Evolutionary conservation across 2,329 filamentous ascomycete genomes (phyloP).

Genomic region (Alternaria sp.): DNA sequence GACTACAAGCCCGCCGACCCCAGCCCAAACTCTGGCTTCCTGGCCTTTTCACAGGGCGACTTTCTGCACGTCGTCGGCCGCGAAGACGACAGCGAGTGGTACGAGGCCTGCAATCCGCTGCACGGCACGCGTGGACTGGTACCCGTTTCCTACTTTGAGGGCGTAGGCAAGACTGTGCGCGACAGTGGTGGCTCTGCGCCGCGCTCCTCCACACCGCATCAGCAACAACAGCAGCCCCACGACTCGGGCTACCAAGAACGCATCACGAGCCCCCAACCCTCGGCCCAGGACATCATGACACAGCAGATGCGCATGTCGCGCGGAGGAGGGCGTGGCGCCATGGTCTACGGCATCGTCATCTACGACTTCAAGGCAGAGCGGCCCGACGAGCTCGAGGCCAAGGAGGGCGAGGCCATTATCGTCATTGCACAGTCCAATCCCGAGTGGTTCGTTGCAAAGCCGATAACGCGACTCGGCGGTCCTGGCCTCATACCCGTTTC

Average conservation of each 20-base stretch:
- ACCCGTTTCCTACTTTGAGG: conserved; percentile 92
- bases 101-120: conserved; percentile 96
- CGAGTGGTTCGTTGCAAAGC: conserved; percentile 99
- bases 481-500: conserved; percentile 95
- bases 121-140: conserved; percentile 90
- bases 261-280: conserved; percentile 44
- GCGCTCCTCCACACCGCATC: conserved; percentile 50
- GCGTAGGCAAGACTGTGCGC: conserved; percentile 88
- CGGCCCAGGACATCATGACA: conserved; percentile 39
- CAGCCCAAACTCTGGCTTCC: conserved; percentile 68
- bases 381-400: conserved; percentile 95
- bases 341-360: conserved; percentile 96
- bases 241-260: conserved; percentile 87
- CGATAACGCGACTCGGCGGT: conserved; percentile 95
- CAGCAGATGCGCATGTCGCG: conserved; percentile 51
- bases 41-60: conserved; percentile 93
- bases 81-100: conserved; percentile 95
- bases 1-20: conserved; percentile 83
- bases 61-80: conserved; percentile 98
- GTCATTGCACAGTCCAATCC: conserved; percentile 98
- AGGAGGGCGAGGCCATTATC: conserved; percentile 95
- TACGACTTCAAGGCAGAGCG: conserved; percentile 96
- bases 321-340: conserved; percentile 71
- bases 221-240: conserved; percentile 69
- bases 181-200: conserved; percentile 71